Conservation (phyloP, 306 rosid genomes). For the Glycine soja region DNA sequence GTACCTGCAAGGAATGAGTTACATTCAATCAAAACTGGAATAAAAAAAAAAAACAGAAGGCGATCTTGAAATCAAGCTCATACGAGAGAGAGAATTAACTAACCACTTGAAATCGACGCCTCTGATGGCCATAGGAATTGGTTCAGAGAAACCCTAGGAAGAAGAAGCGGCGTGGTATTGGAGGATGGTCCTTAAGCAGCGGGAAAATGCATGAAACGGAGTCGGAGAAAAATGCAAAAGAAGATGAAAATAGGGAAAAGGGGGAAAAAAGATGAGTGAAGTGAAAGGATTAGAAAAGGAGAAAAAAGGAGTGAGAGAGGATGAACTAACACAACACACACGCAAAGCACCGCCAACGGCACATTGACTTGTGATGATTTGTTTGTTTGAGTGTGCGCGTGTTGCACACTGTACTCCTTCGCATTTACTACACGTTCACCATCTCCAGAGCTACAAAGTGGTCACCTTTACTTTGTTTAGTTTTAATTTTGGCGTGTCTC, state of each 20-base stretch:
- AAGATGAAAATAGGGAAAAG: background rate
- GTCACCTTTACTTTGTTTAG: no score
- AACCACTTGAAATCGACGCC: conserved; percentile 98
- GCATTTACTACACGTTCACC: background rate
- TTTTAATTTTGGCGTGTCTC: no score
- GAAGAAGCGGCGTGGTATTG: conserved; percentile 34
- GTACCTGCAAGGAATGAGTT: conserved; percentile 66
- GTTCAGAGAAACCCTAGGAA: conserved; percentile 51
- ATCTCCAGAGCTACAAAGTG: no score
- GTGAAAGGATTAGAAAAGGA: background rate
- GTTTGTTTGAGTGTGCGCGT: conserved; percentile 8
- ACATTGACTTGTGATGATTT: conserved; percentile 5
- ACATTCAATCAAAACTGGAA: conserved; percentile 6
- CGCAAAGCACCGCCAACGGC: conserved; percentile 40
- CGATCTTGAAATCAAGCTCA: background rate
- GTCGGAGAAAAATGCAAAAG: background rate
- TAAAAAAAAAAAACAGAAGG: background rate
- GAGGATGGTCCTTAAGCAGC: conserved; percentile 2
- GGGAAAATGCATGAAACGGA: conserved; percentile 50
- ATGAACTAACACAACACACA: conserved; percentile 2
- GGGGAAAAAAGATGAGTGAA: background rate
- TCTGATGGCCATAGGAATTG: conserved; percentile 76
- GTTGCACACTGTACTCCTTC: conserved; percentile 4
- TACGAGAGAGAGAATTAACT: background rate
- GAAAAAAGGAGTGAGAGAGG: background rate